Percentiles rank a stretch among this genome's conserved stretches.
Evolutionary conservation across 2,329 filamentous ascomycete species (phyloP).

Genomic region (Pestalotiopsis sp.): DNA sequence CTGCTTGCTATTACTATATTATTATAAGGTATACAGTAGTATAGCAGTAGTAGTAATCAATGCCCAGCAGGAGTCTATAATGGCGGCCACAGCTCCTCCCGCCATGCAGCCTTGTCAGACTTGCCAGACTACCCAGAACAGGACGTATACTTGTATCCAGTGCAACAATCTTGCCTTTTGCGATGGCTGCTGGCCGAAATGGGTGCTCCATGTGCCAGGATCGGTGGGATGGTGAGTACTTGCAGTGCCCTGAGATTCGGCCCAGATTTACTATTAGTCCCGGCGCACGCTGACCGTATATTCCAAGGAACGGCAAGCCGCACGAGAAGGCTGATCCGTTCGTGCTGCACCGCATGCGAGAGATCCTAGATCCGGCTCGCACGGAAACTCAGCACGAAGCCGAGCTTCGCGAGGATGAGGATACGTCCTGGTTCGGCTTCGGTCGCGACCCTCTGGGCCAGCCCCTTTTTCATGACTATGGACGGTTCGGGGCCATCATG

Average conservation of each 20-base stretch:
- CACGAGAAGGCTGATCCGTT: slow-evolving; percentile 32
- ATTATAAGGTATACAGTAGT: background rate
- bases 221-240: slow-evolving; percentile 15
- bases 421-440: slow-evolving; percentile 35
- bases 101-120: slow-evolving; percentile 10
- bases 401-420: slow-evolving; percentile 31
- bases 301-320: slow-evolving; percentile 31
- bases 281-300: slow-evolving; percentile 16
- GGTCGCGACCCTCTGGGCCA: slow-evolving; percentile 30
- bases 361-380: slow-evolving; percentile 32
- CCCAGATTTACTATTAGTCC: too few relatives aligned
- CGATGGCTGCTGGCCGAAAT: slow-evolving; percentile 11
- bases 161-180: slow-evolving; percentile 13
- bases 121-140: slow-evolving; percentile 4
- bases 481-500: slow-evolving; percentile 45
- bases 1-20: background rate
- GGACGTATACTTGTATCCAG: slow-evolving; percentile 8
- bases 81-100: slow-evolving; percentile 6
- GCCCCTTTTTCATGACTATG: slow-evolving; percentile 33
- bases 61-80: background rate
- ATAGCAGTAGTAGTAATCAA: background rate
- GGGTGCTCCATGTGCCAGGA: slow-evolving; percentile 19
- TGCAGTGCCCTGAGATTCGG: background rate
- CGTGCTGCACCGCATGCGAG: slow-evolving; percentile 30
- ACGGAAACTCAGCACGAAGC: slow-evolving; percentile 32